These are phyloP conservation scores for Hanseniaspora occidentalis DNA, from an alignment of 805 yeast species.

Conservation along the genomic window DNA sequence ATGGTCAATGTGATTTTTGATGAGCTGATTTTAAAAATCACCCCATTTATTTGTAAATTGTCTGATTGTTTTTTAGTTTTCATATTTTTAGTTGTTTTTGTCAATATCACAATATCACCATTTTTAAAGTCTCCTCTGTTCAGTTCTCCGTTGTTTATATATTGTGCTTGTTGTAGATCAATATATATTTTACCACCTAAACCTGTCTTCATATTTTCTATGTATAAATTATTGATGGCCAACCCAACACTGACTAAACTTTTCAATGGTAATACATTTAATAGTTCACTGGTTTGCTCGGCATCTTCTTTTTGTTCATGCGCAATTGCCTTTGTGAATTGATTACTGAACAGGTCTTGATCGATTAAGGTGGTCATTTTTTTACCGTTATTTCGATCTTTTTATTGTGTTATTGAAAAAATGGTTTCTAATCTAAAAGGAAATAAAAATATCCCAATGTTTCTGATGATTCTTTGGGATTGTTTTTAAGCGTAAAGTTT, in stretches of 20 bases:
- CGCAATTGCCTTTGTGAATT: slow-evolving; percentile 28
- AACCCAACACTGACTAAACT: slow-evolving; percentile 58
- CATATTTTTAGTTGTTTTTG: slow-evolving; percentile 10
- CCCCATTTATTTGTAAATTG: slow-evolving; percentile 40
- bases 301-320: slow-evolving; percentile 43
- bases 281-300: slow-evolving; percentile 31
- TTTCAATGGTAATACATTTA: slow-evolving; percentile 44
- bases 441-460: no score
- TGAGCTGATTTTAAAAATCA: slow-evolving; percentile 42
- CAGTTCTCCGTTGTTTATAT: slow-evolving; percentile 21
- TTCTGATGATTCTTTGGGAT: no score
- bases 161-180: slow-evolving; percentile 49
- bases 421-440: neutral
- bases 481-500: no score
- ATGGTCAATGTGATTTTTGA: slow-evolving; percentile 44
- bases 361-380: neutral
- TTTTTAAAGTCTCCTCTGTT: slow-evolving; percentile 43
- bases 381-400: neutral
- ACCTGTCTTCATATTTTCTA: slow-evolving; percentile 59
- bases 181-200: slow-evolving; percentile 50
- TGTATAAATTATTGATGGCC: slow-evolving; percentile 55
- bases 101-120: slow-evolving; percentile 69
- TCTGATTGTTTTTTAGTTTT: slow-evolving; percentile 15
- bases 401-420: no score
- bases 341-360: slow-evolving; percentile 5